Base-by-base conservation (phyloP, 768 basidiomycete genomes). In the Trametopsis cervina region DNA sequence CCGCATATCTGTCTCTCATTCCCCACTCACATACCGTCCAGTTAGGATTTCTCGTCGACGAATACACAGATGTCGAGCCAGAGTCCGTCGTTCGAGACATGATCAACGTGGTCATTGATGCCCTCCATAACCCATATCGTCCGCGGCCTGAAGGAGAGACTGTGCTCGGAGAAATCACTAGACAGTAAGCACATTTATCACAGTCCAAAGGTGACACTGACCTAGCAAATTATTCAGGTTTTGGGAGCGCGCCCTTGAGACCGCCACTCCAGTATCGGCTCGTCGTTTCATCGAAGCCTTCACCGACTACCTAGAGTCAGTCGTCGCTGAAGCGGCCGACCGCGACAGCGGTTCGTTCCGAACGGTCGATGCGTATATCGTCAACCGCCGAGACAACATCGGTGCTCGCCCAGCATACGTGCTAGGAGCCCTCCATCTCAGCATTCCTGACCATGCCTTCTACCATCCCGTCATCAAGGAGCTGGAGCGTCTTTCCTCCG, bases 361-460 rank as follows among this genome's bases (percentile, higher is more conserved):
- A 13, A 49, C 42, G 11, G 46, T 63, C 33, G 60, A 61, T 11
- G 42, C 38, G 15, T 62, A 58, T 50, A 51, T 63, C 40, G 33
- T 40, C 4, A 57, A 56, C 18, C 55, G 62, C 21, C 57, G 63
- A 5, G 50, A 60, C 13, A 60, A 57, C 27, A 46, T 52, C n/a
- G 65, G 58, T 4, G 53, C 52, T 3, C 55, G 53, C 18, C 54
- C 62, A 10, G 55, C 54, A n/a, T 57, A 60, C 42, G 38, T 54
- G 2, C 50, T 53, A 7, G 29, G 29, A n/a, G n/a, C n/a, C n/a
- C 69, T 80, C 36, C 77, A 73, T 38, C 71, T 81, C 38, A 76
- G 83, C 58, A 66, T 85, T 24, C 76, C 78, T 4, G 76, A 85
- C 45, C 70, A 74, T 40, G 70, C 80, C 12, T 77, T 77, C 53